Evolutionary conservation across 2,329 filamentous ascomycete genomes (phyloP).

Genomic region (Cladosporium sp.): DNA sequence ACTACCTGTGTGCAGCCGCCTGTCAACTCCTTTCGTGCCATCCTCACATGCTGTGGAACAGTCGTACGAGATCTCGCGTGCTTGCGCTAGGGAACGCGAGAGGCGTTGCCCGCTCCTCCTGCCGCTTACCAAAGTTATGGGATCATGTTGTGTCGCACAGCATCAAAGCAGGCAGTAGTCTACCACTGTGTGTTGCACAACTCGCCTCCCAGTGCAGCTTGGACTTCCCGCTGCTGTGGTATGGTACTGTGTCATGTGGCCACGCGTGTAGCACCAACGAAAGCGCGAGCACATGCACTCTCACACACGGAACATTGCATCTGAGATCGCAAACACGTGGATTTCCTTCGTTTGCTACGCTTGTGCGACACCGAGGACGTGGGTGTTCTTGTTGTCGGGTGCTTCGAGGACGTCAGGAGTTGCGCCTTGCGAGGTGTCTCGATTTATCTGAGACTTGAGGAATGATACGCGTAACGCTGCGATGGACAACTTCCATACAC

Average conservation of each 20-base stretch:
- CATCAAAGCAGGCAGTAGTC: conserved; percentile 10
- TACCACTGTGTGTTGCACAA: not conserved
- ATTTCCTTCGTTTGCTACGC: not conserved
- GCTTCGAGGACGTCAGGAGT: not conserved
- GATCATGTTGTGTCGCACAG: conserved; percentile 2
- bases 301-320: conserved; percentile 6
- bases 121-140: conserved; percentile 3
- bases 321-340: conserved; percentile 11
- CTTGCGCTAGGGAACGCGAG: conserved; percentile 11
- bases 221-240: not conserved
- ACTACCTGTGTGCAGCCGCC: not conserved
- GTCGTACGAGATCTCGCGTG: conserved; percentile 16
- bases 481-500: not conserved
- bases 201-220: not conserved
- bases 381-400: conserved; percentile 6
- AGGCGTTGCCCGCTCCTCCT: not conserved
- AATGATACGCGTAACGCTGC: conserved; percentile 1
- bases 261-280: conserved; percentile 7
- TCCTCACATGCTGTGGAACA: conserved; percentile 1
- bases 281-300: not conserved
- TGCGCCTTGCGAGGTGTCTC: not conserved
- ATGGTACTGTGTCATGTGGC: conserved; percentile 14
- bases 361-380: conserved; percentile 9
- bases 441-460: conserved; percentile 5
- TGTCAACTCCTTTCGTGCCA: conserved; percentile 10